Evolutionary conservation across 257 asterid species (phyloP), one percentile per base, ranked within the genome.

Genomic region (Forsythia viridissima): DNA sequence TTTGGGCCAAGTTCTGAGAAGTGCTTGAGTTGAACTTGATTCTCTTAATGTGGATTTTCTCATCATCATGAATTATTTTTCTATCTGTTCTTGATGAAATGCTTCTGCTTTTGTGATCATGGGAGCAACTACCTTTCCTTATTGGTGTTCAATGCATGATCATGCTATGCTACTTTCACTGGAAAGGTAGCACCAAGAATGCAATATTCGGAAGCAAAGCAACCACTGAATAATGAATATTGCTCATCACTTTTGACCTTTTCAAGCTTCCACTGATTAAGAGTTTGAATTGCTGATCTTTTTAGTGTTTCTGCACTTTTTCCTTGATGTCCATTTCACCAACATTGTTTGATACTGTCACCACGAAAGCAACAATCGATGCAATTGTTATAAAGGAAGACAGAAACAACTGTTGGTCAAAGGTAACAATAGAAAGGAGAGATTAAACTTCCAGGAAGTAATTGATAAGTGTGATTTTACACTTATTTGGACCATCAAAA

Each of bases 341-440:
- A 78, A 82, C 89, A 81, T 73, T 76, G 77, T 36, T 67, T 80
- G 84, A 75, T 79, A 48, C 46, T 78, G 90, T 74, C 89, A 74
- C 81, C 79, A 76, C 63, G 71, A 75, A 76, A 81, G 85, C 79
- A 79, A 76, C 86, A 83, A 40, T 8, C 8, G 55, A 73, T 57
- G 66, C 44, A 67, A 70, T 57, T 34, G 41, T 84, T 71, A 80
- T 10, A 48, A 63, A 71, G 48, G 77, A 76, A 63, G 74, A 57
- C 40, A 20, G 52, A 46, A 63, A 68, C 75, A 63, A 68, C 75
- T 72, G 40, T 67, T 57, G 72, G 5, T 65, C 34, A 57, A n/a
- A 79, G 79, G 81, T 83, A 61, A 59, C 39, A 57, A 39, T 6
- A 52, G 34, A 67, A 48, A 3, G 75, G 44, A 36, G 63, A 46